phyloP scores from a whole-genome alignment of 306 rosid genomes.

The Rosa persica region DNA sequence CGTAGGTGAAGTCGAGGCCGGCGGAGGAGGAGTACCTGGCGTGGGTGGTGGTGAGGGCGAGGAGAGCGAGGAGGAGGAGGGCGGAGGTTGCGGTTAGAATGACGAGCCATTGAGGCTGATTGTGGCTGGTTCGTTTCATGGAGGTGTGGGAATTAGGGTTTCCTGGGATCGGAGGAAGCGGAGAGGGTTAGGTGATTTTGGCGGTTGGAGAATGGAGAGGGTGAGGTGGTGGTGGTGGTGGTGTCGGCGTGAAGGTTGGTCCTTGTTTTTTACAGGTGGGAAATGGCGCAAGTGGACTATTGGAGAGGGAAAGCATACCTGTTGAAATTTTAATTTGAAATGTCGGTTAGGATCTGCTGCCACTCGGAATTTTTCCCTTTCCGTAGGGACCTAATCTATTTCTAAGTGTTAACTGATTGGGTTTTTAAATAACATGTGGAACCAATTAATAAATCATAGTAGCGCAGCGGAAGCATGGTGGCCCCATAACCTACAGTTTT shows the following conservation, averaged over 20 bases:
- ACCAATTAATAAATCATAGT: too few relatives aligned
- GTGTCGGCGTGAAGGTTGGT: slow-evolving; percentile 14
- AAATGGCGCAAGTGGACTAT: background rate
- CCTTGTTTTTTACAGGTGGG: background rate
- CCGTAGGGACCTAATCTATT: background rate
- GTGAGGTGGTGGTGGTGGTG: background rate
- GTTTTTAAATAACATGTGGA: too few relatives aligned
- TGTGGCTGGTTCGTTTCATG: slow-evolving; percentile 34
- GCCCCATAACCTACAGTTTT: too few relatives aligned
- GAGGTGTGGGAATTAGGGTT: background rate
- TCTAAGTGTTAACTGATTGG: too few relatives aligned
- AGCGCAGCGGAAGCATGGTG: too few relatives aligned
- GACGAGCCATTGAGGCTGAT: slow-evolving; percentile 47
- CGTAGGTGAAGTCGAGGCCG: slow-evolving; percentile 7
- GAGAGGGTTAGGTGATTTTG: background rate
- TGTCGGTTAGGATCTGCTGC: background rate
- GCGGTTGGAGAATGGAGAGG: background rate
- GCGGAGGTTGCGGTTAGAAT: slow-evolving; percentile 30
- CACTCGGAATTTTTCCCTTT: too few relatives aligned
- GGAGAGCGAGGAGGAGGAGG: slow-evolving; percentile 38
- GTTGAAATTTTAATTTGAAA: slow-evolving; percentile 13
- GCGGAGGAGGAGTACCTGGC: slow-evolving; percentile 33
- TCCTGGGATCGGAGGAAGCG: background rate
- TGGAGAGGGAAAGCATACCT: slow-evolving; percentile 16
- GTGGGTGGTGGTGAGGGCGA: slow-evolving; percentile 27